phyloP scores from a whole-genome alignment of 2,329 filamentous ascomycete genomes.

The Xylariaceae sp. region DNA sequence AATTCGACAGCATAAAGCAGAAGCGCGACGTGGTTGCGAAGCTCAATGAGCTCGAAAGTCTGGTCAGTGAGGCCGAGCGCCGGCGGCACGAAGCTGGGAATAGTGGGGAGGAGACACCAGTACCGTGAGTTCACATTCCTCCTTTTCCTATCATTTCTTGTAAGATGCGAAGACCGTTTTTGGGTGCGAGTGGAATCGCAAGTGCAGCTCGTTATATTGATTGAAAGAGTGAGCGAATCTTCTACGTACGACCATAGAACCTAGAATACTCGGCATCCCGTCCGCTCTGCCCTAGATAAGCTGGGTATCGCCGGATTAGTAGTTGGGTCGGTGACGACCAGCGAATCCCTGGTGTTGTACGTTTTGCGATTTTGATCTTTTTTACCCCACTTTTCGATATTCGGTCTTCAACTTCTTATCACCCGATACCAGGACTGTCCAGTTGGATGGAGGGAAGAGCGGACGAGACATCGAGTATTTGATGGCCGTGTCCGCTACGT shows the following conservation, averaged over 20 bases:
- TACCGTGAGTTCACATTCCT: constrained; percentile 39
- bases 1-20: constrained; percentile 53
- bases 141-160: background rate
- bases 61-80: constrained; percentile 47
- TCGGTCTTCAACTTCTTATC: background rate
- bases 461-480: too few relatives aligned
- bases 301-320: constrained; percentile 27
- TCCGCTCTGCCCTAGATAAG: constrained; percentile 30
- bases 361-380: constrained; percentile 15
- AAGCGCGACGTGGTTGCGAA: constrained; percentile 49
- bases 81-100: constrained; percentile 30
- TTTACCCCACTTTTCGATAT: background rate
- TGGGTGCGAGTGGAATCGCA: background rate
- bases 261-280: constrained; percentile 27
- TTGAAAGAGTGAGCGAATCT: background rate
- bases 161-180: background rate
- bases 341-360: constrained; percentile 31
- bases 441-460: too few relatives aligned
- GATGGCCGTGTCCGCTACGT: too few relatives aligned
- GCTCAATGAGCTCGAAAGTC: constrained; percentile 55
- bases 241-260: constrained; percentile 29
- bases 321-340: constrained; percentile 31
- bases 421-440: too few relatives aligned
- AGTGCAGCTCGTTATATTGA: constrained; percentile 12
- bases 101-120: constrained; percentile 28